Evolutionary conservation across 805 yeast species (phyloP), one percentile per base, ranked within the genome.

Genomic region (Zygoascus biomembranicola): DNA sequence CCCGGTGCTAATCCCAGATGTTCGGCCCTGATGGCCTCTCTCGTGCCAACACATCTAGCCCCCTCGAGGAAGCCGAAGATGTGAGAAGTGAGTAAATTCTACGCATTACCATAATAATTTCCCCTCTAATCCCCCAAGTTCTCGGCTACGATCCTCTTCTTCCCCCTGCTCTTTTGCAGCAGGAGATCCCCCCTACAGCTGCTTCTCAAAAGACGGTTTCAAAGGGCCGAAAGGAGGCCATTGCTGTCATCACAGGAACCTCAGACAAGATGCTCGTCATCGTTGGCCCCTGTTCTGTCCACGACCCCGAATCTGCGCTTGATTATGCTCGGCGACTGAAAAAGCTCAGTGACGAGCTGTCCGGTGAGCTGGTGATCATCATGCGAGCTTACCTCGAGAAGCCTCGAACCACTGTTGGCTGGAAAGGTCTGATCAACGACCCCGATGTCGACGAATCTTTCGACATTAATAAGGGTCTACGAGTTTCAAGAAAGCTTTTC

Each of bases 341-440:
- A 69, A 73, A 73, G 55, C 73, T 88, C 53, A 75, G 89, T 39
- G 85, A 82, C 39, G 87, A 87, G 69, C 78, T 87, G 58, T 70
- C 81, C 57, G 80, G 76, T 52, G 98, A 92, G 60, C 77, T 92
- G 53, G 85, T 84, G 53, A 79, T 92, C 55, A 80, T 92, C 59
- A 92, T 92, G 99, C 85, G 99, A 76, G 98, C 98, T 6, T 92
- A 92, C 78, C 78, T 92, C 62, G 99, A 92, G 74, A 92, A 92
- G 73, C 99, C 99, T 65, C 85, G 99, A 77, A 92, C 99, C 59
- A 92, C 98, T 23, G 98, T 92, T 52, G 99, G 99, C 60, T 92
- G 99, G 99, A 92, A 92, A 73, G 99, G 99, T 64, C 77, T 92
- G 65, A 90, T 92, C 69, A 92, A 92, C 71, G 99, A 92, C 72